Conservation (phyloP, 768 basidiomycete genomes). For the Pisolithus tinctorius region DNA sequence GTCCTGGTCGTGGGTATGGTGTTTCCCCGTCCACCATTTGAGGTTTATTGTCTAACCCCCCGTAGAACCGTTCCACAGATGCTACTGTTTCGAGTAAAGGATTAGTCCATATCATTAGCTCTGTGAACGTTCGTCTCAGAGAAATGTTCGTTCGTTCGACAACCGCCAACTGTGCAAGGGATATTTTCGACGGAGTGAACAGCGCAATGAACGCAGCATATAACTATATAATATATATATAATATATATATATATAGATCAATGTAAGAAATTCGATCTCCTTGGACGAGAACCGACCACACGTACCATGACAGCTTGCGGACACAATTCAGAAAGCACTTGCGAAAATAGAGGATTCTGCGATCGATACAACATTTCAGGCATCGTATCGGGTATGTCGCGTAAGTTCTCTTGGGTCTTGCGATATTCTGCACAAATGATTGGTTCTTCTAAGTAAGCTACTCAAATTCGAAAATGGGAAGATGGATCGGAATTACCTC, state of each 20-base stretch:
- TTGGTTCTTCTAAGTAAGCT: background rate
- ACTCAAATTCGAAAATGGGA: background rate
- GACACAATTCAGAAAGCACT: slow-evolving; percentile 7
- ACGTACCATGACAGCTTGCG: slow-evolving; percentile 14
- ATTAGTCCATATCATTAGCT: background rate
- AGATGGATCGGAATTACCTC: slow-evolving; percentile 4
- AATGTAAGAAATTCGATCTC: too few relatives aligned
- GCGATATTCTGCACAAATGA: slow-evolving; percentile 12
- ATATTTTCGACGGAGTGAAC: slow-evolving; percentile 17
- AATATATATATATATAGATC: background rate
- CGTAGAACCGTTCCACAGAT: slow-evolving; percentile 19
- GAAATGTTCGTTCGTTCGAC: slow-evolving; percentile 20
- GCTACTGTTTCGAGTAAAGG: slow-evolving; percentile 13
- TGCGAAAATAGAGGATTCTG: background rate
- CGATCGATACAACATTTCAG: slow-evolving; percentile 10
- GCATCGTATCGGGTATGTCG: slow-evolving; percentile 5
- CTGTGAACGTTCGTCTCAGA: slow-evolving; percentile 17
- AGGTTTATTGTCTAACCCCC: slow-evolving; percentile 13
- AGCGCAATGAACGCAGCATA: slow-evolving; percentile 25
- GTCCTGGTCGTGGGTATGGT: slow-evolving; percentile 17
- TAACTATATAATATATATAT: too few relatives aligned
- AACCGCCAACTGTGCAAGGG: slow-evolving; percentile 25
- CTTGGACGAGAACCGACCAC: too few relatives aligned
- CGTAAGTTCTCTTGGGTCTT: slow-evolving; percentile 15
- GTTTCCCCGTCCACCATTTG: slow-evolving; percentile 21